phyloP scores from a whole-genome alignment of 306 rosid genomes.

The Castanospermum australe region DNA sequence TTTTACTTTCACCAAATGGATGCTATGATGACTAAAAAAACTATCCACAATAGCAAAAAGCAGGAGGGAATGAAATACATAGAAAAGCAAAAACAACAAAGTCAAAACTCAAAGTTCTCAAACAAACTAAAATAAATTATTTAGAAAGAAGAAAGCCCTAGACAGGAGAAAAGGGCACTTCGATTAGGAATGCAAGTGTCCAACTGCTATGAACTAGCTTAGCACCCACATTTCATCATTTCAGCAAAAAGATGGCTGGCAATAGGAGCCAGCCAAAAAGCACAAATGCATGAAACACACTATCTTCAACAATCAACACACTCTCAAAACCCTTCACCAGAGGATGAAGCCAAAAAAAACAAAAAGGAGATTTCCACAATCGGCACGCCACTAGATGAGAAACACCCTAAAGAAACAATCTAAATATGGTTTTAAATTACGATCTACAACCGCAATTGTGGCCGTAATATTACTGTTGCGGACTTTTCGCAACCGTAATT shows the following conservation, averaged over 20 bases:
- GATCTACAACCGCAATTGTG: no score
- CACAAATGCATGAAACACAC: neutral
- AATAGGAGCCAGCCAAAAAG: neutral
- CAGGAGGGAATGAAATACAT: neutral
- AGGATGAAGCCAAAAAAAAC: neutral
- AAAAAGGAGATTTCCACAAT: neutral
- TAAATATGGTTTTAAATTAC: no score
- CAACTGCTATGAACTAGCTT: neutral
- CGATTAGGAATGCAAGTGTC: neutral
- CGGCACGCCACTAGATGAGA: neutral
- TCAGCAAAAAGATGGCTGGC: constrained; percentile 32
- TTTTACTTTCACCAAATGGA: neutral
- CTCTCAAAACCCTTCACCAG: neutral
- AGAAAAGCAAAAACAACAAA: neutral
- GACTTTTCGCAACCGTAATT: no score
- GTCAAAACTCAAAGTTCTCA: neutral
- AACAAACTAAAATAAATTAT: neutral
- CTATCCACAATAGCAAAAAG: neutral
- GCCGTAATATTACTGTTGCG: no score
- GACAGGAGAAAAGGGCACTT: neutral
- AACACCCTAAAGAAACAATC: neutral
- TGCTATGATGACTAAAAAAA: neutral
- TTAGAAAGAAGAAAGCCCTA: neutral
- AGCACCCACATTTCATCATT: constrained; percentile 5
- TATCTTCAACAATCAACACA: constrained; percentile 14